Percentiles rank a stretch among this genome's conserved stretches.
These are phyloP conservation scores for Nicotiana attenuata DNA, from an alignment of 257 asterid species.

Conservation along the genomic window DNA sequence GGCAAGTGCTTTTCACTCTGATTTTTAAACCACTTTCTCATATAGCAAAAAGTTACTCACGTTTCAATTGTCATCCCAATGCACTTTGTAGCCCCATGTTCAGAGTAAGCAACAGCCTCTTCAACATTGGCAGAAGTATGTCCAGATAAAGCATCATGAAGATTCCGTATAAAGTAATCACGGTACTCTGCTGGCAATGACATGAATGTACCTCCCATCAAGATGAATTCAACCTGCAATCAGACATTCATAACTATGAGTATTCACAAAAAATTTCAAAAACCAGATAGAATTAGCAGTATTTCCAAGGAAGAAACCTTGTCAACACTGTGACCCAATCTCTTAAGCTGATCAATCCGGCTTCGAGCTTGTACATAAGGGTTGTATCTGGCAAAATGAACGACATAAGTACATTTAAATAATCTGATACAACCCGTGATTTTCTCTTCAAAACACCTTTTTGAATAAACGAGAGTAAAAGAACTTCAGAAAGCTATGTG, in stretches of 20 bases:
- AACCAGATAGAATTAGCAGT: conserved; percentile 14
- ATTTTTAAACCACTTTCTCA: background rate
- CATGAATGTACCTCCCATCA: conserved; percentile 99
- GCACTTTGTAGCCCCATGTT: conserved; percentile 88
- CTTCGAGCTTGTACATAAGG: conserved; percentile 98
- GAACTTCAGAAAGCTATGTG: background rate
- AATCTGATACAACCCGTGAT: background rate
- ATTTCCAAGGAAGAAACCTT: conserved; percentile 48
- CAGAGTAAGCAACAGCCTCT: conserved; percentile 96
- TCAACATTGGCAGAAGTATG: conserved; percentile 95
- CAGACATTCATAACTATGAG: conserved; percentile 12
- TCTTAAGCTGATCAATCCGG: conserved; percentile 95
- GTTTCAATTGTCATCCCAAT: conserved; percentile 99
- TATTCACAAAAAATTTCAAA: background rate
- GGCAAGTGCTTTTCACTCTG: background rate
- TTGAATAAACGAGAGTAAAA: background rate
- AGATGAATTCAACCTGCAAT: conserved; percentile 86
- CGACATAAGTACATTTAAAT: conserved; percentile 8
- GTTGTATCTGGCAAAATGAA: conserved; percentile 52
- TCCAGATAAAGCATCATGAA: conserved; percentile 97
- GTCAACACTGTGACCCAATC: conserved; percentile 97
- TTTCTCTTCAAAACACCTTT: background rate
- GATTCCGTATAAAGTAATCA: conserved; percentile 82
- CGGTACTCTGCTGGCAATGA: conserved; percentile 96
- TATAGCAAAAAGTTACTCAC: conserved; percentile 36